These are phyloP conservation scores for Hyphodiscus hymeniophilus DNA, from an alignment of 495 filamentous ascomycete species.

Conservation along the genomic window DNA sequence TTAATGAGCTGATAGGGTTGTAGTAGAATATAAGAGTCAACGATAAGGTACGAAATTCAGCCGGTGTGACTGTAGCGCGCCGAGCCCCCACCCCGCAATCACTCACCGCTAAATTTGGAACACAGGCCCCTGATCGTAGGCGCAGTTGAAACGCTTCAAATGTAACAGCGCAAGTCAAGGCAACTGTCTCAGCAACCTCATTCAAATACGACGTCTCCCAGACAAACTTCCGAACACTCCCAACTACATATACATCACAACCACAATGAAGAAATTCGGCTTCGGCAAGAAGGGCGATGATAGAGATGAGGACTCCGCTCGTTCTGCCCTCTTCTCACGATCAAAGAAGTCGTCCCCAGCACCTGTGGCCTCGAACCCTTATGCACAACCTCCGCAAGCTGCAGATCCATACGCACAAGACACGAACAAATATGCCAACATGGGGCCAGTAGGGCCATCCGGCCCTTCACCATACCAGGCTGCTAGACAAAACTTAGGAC, in stretches of 20 bases:
- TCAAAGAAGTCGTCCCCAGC: conserved; percentile 52
- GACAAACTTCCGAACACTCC: not conserved
- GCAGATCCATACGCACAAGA: conserved; percentile 57
- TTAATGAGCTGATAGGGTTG: not conserved
- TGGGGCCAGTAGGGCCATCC: conserved; percentile 19
- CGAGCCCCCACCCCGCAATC: too few species aligned
- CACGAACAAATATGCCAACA: conserved; percentile 33
- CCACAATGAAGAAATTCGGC: conserved; percentile 54
- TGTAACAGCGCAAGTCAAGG: not conserved
- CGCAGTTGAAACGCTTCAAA: not conserved
- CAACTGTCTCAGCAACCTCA: too few species aligned
- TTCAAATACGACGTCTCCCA: too few species aligned
- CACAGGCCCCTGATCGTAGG: not conserved
- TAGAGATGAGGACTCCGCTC: conserved; percentile 45
- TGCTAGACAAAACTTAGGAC: conserved; percentile 19
- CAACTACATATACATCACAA: not conserved
- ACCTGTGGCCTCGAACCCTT: conserved; percentile 50
- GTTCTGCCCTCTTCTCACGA: conserved; percentile 26
- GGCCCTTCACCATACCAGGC: conserved; percentile 26
- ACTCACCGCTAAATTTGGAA: too few species aligned
- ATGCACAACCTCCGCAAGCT: conserved; percentile 52
- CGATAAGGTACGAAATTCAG: not conserved
- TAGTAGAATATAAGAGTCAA: not conserved
- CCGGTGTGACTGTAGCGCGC: not conserved
- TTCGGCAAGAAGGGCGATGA: conserved; percentile 56